A percentile compares a stretch with the other conserved stretches of the same genome.
These are phyloP conservation scores for Adenanthera pavonina DNA, from an alignment of 306 rosid species.

Conservation along the genomic window DNA sequence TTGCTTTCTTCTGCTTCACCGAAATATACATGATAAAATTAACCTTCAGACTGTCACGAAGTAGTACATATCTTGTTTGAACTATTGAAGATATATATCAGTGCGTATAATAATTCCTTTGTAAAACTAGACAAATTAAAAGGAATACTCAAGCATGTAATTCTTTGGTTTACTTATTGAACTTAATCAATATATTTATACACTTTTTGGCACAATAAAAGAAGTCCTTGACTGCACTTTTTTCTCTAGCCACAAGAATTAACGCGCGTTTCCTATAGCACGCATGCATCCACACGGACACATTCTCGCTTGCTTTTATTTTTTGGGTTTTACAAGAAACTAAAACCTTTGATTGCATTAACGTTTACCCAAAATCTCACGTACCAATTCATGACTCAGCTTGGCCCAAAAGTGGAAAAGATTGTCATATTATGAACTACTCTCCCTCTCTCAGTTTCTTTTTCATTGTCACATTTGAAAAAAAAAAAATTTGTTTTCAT, in stretches of 20 bases:
- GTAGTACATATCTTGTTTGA: not conserved
- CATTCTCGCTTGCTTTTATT: no score
- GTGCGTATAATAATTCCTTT: no score
- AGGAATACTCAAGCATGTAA: no score
- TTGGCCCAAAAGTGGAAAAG: not conserved
- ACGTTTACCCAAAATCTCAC: not conserved
- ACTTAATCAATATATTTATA: not conserved
- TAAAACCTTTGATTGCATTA: not conserved
- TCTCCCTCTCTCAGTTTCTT: no score
- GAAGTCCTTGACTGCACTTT: no score
- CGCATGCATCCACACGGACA: no score
- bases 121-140: not conserved
- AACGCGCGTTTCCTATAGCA: no score
- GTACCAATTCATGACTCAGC: not conserved
- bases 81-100: not conserved
- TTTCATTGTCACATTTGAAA: no score
- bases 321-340: not conserved
- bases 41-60: no score
- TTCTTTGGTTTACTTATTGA: not conserved
- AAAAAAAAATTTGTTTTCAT: no score
- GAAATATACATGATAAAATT: no score
- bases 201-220: not conserved
- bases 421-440: not conserved
- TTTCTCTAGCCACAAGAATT: no score
- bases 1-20: not conserved